These are phyloP conservation scores for Mucor lusitanicus DNA, from an alignment of 371 early-diverging fungal genomes.

Conservation along the genomic window DNA sequence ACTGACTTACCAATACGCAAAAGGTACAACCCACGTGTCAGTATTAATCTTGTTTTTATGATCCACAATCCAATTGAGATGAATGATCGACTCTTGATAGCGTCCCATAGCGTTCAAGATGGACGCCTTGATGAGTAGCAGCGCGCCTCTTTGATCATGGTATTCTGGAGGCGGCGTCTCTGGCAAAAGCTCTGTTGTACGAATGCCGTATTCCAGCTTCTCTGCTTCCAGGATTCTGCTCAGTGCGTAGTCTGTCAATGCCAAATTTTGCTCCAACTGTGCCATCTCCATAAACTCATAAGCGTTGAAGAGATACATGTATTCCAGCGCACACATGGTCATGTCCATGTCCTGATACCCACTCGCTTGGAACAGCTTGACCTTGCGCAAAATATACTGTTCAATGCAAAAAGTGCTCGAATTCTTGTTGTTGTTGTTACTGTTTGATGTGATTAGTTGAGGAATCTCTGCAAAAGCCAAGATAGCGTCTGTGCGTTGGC, in stretches of 20 bases:
- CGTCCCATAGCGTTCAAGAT: constrained; percentile 44
- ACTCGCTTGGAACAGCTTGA: constrained; percentile 46
- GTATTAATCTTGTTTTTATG: constrained; percentile 40
- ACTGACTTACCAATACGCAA: constrained; percentile 54
- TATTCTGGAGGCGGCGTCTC: constrained; percentile 47
- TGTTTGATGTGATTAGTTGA: constrained; percentile 18
- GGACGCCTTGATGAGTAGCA: constrained; percentile 44
- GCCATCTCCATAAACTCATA: constrained; percentile 54
- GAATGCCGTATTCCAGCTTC: constrained; percentile 39
- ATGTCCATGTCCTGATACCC: constrained; percentile 56
- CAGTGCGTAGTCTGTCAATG: constrained; percentile 42
- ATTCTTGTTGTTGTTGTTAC: constrained; percentile 24
- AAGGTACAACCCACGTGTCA: constrained; percentile 62
- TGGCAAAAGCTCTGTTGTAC: constrained; percentile 44
- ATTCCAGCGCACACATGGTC: constrained; percentile 59
- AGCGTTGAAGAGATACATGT: constrained; percentile 58
- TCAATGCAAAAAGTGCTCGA: constrained; percentile 52
- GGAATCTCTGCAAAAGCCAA: constrained; percentile 40
- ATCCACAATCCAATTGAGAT: constrained; percentile 64
- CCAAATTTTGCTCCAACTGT: constrained; percentile 41
- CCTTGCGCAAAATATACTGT: constrained; percentile 55
- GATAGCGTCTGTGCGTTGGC: constrained; percentile 40
- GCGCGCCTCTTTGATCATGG: constrained; percentile 36
- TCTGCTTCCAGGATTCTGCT: constrained; percentile 40
- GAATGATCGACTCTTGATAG: constrained; percentile 39